These are phyloP conservation scores for Hansfordia pulvinata DNA, from an alignment of 2,329 filamentous ascomycete species.

Conservation along the genomic window DNA sequence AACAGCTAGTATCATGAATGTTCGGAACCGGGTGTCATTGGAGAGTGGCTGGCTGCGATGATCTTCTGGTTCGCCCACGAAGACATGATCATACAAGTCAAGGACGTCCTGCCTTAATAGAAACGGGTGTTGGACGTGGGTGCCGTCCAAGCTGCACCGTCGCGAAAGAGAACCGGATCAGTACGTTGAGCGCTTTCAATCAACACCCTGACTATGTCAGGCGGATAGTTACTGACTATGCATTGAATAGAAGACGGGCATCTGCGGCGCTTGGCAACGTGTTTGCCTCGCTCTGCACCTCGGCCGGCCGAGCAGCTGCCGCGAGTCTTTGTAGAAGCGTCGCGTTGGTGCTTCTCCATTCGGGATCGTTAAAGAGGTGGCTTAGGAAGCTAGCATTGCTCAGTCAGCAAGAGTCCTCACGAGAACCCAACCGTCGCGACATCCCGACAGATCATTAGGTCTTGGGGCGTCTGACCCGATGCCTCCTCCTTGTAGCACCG, in stretches of 20 bases:
- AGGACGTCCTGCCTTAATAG: neutral
- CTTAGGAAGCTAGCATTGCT: neutral
- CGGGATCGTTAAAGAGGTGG: conserved; percentile 1
- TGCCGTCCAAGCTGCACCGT: neutral
- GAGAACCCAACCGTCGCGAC: neutral
- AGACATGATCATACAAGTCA: neutral
- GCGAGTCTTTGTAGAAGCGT: neutral
- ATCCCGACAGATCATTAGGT: neutral
- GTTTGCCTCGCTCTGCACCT: neutral
- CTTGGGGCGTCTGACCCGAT: too few species aligned
- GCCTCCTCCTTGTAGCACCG: neutral
- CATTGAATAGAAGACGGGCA: neutral
- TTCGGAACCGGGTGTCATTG: neutral
- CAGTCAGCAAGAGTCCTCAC: neutral
- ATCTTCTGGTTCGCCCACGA: too few species aligned
- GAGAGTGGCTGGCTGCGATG: neutral
- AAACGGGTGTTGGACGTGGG: neutral
- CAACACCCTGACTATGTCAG: neutral
- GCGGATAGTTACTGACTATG: conserved; percentile 1
- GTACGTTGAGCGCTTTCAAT: neutral
- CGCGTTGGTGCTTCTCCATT: conserved; percentile 1
- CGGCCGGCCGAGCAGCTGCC: neutral
- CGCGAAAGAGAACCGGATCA: neutral
- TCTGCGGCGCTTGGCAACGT: neutral
- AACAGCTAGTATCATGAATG: conserved; percentile 1